Evolutionary conservation across 2,329 filamentous ascomycete species (phyloP), one percentile per base, ranked within the genome.

Genomic region (Diaporthe eres): DNA sequence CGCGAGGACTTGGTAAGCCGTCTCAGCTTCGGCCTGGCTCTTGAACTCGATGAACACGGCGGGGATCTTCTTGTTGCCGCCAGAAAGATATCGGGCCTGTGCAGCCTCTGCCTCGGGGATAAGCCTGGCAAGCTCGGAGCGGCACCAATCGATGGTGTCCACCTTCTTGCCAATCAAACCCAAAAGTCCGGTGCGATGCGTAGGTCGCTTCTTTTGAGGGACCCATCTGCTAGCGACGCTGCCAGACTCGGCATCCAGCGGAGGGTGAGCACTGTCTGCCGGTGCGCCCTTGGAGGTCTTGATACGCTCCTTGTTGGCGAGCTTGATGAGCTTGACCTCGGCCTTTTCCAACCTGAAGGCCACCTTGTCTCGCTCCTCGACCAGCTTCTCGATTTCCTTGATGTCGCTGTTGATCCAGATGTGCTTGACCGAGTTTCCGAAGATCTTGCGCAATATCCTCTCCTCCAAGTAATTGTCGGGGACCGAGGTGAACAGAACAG

Each of bases 41-140:
- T 91, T 89, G 81, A 98, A 99, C 82, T 98, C 96, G 78, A 99
- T 92, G 80, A 99, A 99, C 15, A 97, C 94, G 31, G 95, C 93
- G 19, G 93, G 91, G 44, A 95, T 87, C 77, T 91, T 90, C 77
- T 92, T 90, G 61, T 88, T 91, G 53, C 94, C 89, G 71, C 94
- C 91, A 37, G 87, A 85, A 68, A 88, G 90, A 81, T 96, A 94
- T 67, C 90, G 88, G 55, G 87, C 88, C 82, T 97, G 94, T 34
- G 91, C 88, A 57, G 90, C 87, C 68, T 94, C 90, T 42, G 95
- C 92, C 76, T 94, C 89, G 0, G 94, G 93, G 71, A 93, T 92
- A 60, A 97, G 90, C 67, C 92, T 92, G 78, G 93, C 90, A 71
- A 98, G 91, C 83, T 97, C 94, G 1, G 89, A 87, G 71, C 97